A percentile compares a stretch with the other conserved stretches of the same genome.
Evolutionary conservation across 768 basidiomycete species (phyloP).

Genomic region (Hysterangium stoloniferum): DNA sequence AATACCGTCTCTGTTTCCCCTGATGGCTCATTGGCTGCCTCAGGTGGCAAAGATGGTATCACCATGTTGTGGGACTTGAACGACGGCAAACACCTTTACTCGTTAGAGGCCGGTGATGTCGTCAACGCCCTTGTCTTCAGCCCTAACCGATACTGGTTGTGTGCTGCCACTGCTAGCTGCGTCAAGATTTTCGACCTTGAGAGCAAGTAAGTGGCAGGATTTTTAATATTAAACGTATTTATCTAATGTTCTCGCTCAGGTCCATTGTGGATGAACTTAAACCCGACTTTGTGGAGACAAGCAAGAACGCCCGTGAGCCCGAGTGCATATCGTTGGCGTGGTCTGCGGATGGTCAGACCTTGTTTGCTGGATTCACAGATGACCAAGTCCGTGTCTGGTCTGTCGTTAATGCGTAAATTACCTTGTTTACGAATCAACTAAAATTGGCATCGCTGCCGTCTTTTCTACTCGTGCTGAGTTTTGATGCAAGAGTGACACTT

Average conservation of each 20-base stretch:
- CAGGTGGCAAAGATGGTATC: conserved; percentile 98
- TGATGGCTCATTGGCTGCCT: conserved; percentile 97
- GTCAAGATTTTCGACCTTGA: conserved; percentile 99
- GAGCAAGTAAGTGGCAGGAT: conserved; percentile 74
- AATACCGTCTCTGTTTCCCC: conserved; percentile 98
- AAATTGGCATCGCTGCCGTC: conserved; percentile 2
- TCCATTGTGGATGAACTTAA: conserved; percentile 99
- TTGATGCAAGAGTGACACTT: no score
- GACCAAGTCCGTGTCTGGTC: conserved; percentile 90
- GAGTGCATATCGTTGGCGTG: conserved; percentile 97
- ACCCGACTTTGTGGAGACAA: conserved; percentile 80
- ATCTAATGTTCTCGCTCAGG: conserved; percentile 31
- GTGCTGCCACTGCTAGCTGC: conserved; percentile 93
- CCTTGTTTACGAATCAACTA: conserved; percentile 1
- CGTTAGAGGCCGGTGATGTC: conserved; percentile 94
- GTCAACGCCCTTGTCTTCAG: conserved; percentile 99
- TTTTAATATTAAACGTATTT: background rate
- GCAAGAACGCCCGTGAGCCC: conserved; percentile 65
- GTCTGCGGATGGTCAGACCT: conserved; percentile 96
- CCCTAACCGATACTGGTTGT: conserved; percentile 99
- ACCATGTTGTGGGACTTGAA: conserved; percentile 99
- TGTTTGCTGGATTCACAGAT: conserved; percentile 97
- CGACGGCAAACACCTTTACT: conserved; percentile 99
- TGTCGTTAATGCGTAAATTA: conserved; percentile 31
- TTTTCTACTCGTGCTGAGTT: no score